Conservation (phyloP, 768 basidiomycete species). For the Russula griseocarnosa region DNA sequence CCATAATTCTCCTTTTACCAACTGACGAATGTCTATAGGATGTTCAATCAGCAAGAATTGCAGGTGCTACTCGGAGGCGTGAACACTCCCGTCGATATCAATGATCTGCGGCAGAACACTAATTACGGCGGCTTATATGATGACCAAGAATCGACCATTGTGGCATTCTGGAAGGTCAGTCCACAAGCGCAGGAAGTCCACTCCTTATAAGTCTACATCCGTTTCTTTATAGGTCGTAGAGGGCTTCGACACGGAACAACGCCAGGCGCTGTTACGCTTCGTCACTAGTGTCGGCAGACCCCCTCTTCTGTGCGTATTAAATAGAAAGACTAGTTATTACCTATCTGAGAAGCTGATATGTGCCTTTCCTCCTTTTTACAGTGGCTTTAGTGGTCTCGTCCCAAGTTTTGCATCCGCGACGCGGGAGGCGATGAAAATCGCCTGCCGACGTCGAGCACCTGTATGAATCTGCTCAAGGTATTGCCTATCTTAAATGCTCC, state of each 20-base stretch:
- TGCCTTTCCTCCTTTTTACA: constrained; percentile 29
- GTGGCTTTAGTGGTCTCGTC: constrained; percentile 80
- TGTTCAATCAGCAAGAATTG: constrained; percentile 97
- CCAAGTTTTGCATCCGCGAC: constrained; percentile 85
- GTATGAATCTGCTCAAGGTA: constrained; percentile 90
- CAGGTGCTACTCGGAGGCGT: constrained; percentile 89
- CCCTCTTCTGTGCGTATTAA: constrained; percentile 63
- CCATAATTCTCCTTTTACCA: background rate
- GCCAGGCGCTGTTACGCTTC: constrained; percentile 75
- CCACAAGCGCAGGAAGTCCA: background rate
- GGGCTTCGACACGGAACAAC: constrained; percentile 75
- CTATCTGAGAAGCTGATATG: background rate
- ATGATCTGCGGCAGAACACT: constrained; percentile 73
- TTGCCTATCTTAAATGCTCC: constrained; percentile 1
- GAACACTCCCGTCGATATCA: constrained; percentile 77
- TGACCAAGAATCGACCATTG: constrained; percentile 64
- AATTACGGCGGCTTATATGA: constrained; percentile 80
- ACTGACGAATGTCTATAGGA: constrained; percentile 43
- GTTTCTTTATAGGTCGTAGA: constrained; percentile 58
- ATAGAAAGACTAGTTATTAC: too few relatives aligned
- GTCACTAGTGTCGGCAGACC: constrained; percentile 91
- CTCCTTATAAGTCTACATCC: constrained; percentile 1
- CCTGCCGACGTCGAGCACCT: constrained; percentile 77
- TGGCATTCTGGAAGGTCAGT: constrained; percentile 77
- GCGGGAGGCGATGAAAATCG: constrained; percentile 67